Evolutionary conservation across 306 rosid genomes (phyloP), one percentile per base, ranked within the genome.

Genomic region (Gastrolobium villosum): DNA sequence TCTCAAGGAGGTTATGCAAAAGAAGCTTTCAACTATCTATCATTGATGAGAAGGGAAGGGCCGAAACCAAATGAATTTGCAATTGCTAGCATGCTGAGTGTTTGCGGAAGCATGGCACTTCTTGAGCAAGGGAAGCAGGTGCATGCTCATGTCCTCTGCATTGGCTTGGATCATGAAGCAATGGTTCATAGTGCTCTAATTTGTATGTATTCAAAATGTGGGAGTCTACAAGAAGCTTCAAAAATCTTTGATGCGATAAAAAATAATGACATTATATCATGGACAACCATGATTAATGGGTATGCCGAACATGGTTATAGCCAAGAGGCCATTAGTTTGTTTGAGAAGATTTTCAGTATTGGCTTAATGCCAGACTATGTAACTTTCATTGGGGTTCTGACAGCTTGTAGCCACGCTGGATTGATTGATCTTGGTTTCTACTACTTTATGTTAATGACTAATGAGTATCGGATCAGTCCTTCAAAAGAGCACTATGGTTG

Each of bases 231-330:
- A 50, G 96, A 93, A 63, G 96, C 93, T 70, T 87, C 84, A 31
- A 82, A 84, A 65, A 72, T 86, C 20, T 91, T 93, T 72, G 39
- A 82, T 59, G 75, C 65, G 56, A 41, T 64, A 3, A 62, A 76
- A 68, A 56, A 31, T 14, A 67, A 79, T 50, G 90, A 92, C 59
- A 87, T 90, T 53, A 77, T 92, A 57, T 87, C 95, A 30, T 90
- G 95, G 97, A 90, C 93, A n/a, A 82, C 97, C 64, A 92, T 92
- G 97, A 90, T 92, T 68, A 84, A 60, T 73, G 93, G 95, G 70
- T 88, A 89, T 66, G 89, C 93, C 4, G 91, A 93, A 66, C 94
- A 90, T 83, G 97, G 98, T 46, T 73, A 35, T 79, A 85, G 90
- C 87, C 86, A 72, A 79, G 87, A 89, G 85, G 93, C 97, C 78